Conservation (phyloP, 257 asterid genomes). For the Sherardia arvensis region DNA sequence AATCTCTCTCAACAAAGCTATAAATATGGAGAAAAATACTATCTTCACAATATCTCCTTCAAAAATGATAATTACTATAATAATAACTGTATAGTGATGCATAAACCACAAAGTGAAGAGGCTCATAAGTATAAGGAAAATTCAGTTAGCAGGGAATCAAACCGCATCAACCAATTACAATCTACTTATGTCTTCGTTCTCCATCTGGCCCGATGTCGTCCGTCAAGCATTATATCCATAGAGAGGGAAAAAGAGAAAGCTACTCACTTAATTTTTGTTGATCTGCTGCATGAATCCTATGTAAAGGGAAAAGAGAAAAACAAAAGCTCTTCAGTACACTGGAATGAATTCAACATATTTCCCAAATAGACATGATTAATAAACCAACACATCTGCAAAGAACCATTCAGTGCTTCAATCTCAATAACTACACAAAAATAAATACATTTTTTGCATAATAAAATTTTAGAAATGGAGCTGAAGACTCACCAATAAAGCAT, state of each 20-base stretch:
- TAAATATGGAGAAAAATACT: background rate
- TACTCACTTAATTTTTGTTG: conserved; percentile 4
- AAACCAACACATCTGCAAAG: background rate
- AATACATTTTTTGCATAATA: background rate
- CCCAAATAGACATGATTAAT: background rate
- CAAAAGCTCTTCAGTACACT: background rate
- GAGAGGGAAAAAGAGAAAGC: background rate
- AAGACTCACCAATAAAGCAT: conserved; percentile 9
- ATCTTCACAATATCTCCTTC: background rate
- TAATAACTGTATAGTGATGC: background rate
- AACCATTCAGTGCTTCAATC: background rate
- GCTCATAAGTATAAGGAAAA: background rate
- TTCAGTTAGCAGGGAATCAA: background rate
- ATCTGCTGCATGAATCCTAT: conserved; percentile 5
- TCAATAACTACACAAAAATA: background rate
- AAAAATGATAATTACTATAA: background rate
- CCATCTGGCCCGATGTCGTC: background rate
- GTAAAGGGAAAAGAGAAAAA: background rate
- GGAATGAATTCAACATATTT: background rate
- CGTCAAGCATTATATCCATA: background rate
- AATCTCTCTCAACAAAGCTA: background rate
- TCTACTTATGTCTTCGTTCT: background rate
- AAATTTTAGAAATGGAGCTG: background rate
- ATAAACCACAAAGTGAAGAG: background rate
- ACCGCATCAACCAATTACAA: conserved; percentile 1